Evolutionary conservation across 208 protist genomes (phyloP).

Genomic region (Phytomonas sp.): DNA sequence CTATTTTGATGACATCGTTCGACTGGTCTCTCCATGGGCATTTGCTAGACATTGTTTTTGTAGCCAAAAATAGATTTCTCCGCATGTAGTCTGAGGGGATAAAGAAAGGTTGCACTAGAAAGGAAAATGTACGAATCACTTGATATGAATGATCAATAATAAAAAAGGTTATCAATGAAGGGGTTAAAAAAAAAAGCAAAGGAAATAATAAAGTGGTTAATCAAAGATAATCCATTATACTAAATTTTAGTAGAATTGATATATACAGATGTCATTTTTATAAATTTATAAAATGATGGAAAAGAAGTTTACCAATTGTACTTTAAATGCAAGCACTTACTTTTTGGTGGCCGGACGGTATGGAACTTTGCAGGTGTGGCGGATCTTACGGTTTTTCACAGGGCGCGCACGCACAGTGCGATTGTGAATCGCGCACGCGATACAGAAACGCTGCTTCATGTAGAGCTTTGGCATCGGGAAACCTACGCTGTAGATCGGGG

Average conservation of each 20-base stretch:
- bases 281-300: constrained; percentile 14
- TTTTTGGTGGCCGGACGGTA: constrained; percentile 58
- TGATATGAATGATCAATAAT: neutral
- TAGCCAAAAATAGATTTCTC: neutral
- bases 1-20: constrained; percentile 66
- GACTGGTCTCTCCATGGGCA: constrained; percentile 38
- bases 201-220: constrained; percentile 2
- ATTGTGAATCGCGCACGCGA: constrained; percentile 98
- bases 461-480: constrained; percentile 98
- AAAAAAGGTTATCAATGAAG: constrained; percentile 1
- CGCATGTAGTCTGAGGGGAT: neutral
- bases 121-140: neutral
- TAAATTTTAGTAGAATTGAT: neutral
- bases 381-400: constrained; percentile 71
- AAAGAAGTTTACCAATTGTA: constrained; percentile 11
- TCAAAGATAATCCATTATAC: neutral
- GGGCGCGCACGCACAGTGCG: constrained; percentile 92
- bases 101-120: neutral
- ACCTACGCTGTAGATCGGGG: constrained; percentile 84
- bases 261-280: constrained; percentile 13
- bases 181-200: constrained; percentile 14
- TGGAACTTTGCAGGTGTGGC: constrained; percentile 78
- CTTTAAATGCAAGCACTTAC: constrained; percentile 13
- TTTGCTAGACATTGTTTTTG: neutral
- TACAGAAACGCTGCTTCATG: constrained; percentile 99